Evolutionary conservation across 2,329 filamentous ascomycete genomes (phyloP).

Genomic region (Beauveria sp.): DNA sequence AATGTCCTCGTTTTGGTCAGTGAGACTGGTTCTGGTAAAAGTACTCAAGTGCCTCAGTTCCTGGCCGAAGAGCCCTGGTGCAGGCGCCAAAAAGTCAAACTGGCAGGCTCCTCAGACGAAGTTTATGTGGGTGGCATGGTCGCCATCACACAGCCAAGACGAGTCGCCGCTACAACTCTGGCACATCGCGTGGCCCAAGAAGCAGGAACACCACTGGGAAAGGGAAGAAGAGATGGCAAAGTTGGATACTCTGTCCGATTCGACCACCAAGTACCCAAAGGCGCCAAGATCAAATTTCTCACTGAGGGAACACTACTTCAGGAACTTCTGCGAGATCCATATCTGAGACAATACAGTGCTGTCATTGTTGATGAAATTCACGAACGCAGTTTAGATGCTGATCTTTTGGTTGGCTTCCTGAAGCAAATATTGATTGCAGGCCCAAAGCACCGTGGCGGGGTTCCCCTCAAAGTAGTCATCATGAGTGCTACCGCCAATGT

Average conservation of each 20-base stretch:
- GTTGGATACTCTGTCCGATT: slow-evolving; percentile 96
- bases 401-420: slow-evolving; percentile 82
- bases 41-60: slow-evolving; percentile 92
- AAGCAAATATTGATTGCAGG: slow-evolving; percentile 63
- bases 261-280: slow-evolving; percentile 74
- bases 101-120: slow-evolving; percentile 32
- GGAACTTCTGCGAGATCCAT: slow-evolving; percentile 80
- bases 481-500: slow-evolving; percentile 98
- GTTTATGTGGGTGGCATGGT: slow-evolving; percentile 67
- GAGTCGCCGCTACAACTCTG: slow-evolving; percentile 87
- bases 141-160: slow-evolving; percentile 87
- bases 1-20: slow-evolving; percentile 80
- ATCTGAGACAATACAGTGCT: slow-evolving; percentile 77
- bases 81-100: slow-evolving; percentile 45
- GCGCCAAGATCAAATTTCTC: slow-evolving; percentile 84
- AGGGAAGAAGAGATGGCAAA: slow-evolving; percentile 33
- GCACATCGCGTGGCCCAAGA: slow-evolving; percentile 84
- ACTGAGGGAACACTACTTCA: slow-evolving; percentile 96
- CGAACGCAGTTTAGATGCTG: slow-evolving; percentile 90
- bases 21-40: slow-evolving; percentile 95
- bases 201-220: slow-evolving; percentile 44
- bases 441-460: slow-evolving; percentile 57
- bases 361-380: slow-evolving; percentile 95
- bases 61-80: slow-evolving; percentile 76
- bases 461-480: slow-evolving; percentile 78